Base-by-base conservation (phyloP, 2,329 filamentous ascomycete species). In the Colletotrichum neosansevieriae region DNA sequence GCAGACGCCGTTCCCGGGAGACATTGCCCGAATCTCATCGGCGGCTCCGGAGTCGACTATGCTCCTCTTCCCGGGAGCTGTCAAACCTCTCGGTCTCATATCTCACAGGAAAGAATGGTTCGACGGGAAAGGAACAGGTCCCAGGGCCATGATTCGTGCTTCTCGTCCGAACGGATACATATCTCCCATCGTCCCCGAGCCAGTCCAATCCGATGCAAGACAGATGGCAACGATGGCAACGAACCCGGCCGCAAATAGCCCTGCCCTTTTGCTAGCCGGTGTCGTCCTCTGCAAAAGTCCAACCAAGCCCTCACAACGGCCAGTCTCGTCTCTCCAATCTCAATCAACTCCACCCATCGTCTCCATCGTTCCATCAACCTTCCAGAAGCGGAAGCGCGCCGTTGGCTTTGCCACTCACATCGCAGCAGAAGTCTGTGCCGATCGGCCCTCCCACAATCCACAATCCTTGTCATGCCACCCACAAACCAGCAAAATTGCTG, bases 361-460 rank as follows among this genome's bases (percentile, higher is more conserved):
- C 32, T 34, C 58, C 67, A 63, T 67, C 50, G 67, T 72, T 74
- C 72, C 68, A 71, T 72, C 69, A 73, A 74, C 73, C 73, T 74
- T 74, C 73, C 73, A 73, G 68, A 74, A 74, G 44, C 47, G 73
- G 73, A 66, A 70, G 70, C 63, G 61, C 70, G 70, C 70, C 68
- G 68, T 68, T 71, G 63, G 70, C 58, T 69, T 69, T 60, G 64
- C 70, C 68, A 71, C 70, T 65, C 56, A 56, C 15, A 38, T 50
- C 32, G 17, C n/a, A 38, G 21, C 21, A 21, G 21, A 58, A 42
- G 53, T 54, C 53, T 49, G 45, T 68, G 62, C 56, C 42, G 32
- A 44, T 67, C 62, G 56, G 49, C 44, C 38, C 36, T 47, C 36
- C 44, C 34, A 45, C 17, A 15, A 63, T 45, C 44, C 34, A 45